Evolutionary conservation across 352 stramenopile species (phyloP), one percentile per base, ranked within the genome.

Genomic region (Globisporangium okanoganense): DNA sequence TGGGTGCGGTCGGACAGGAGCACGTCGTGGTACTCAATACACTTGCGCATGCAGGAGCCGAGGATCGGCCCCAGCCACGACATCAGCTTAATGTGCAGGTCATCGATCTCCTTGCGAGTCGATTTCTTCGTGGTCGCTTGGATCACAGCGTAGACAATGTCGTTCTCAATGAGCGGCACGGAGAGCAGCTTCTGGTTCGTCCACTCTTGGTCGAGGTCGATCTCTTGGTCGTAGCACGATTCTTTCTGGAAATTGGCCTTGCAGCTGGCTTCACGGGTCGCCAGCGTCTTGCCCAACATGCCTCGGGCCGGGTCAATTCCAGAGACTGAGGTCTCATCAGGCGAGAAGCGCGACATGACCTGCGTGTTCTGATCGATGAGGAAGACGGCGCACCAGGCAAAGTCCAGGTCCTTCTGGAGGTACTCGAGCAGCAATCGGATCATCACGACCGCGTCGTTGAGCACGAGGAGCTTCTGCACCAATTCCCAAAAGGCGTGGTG

Each of bases 21-120:
- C 18, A 93, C 79, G 41, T 95, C 85, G 56, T 93, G 85, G 60
- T 82, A 92, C 65, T 95, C 83, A 55, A 95, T 93, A 49, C 82
- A 92, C 56, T 92, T 92, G 13, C 85, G 80, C 82, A 95, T 92
- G 29, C 82, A 90, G 14, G 83, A 86, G 45, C 78, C 88, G 40
- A 95, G 66, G 64, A 95, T 92, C 41, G 83, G 82, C 0, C 85
- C 85, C 6, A 95, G 68, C 75, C 85, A 92, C 54, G 82, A 85
- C 44, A 95, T 58, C 36, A 94, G 48, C 60, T 90, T 88, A 47
- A 92, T 67, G 36, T 93, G 77, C 24, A 87, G 72, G 2, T 79
- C 73, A 38, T 90, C 79, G 40, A 89, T 73, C n/a, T 73, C 75
- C 13, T 70, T 62, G 16, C 61, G 68, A 20, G 70, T 67, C 0